Evolutionary conservation across 441 rosid genomes (phyloP), one percentile per base, ranked within the genome.

Genomic region (Aquilaria agallochum): DNA sequence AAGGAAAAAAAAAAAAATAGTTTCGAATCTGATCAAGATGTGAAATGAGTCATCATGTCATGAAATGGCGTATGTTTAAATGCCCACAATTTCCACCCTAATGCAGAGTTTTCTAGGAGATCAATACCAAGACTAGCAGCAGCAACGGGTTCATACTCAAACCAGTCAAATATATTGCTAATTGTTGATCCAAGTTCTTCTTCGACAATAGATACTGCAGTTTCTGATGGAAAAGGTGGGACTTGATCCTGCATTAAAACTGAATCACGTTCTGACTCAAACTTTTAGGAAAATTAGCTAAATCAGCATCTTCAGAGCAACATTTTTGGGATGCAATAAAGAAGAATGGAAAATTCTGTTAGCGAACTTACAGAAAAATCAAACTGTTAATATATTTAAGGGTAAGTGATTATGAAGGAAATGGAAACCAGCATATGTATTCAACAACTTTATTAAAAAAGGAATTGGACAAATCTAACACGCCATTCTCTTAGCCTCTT

Each of bases 211-310:
- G 89, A 74, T 55, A 86, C 58, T 50, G 98, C 95, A 56, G 92
- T 90, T 56, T 87, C 90, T 20, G 99, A 92, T 65, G 99, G 81
- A 68, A 95, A 95, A 20, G 99, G 98, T 64, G 99, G 99, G 78
- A 95, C 99, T 90, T 92, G 97, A 85, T 95, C 99, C 98, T 95
- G 77, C 67, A 82, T 5, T 42, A 66, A 59, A 59, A 64, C 15
- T 60, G 53, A 71, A 62, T 34, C 68, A 45, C 69, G 56, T 59
- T 47, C 45, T 53, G 9, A n/a, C 69, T 20, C 32, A 63, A 62
- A 52, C 7, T 40, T 8, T 6, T 40, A 40, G 45, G 9, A 40
- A 40, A 40, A 40, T 40, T 31, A 20, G 27, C 27, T 15, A 59
- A 31, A 49, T 40, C 7, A 1, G 9, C 9, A 10, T 8, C 10